Base-by-base conservation (phyloP, 306 rosid species). In the Senna tora region DNA sequence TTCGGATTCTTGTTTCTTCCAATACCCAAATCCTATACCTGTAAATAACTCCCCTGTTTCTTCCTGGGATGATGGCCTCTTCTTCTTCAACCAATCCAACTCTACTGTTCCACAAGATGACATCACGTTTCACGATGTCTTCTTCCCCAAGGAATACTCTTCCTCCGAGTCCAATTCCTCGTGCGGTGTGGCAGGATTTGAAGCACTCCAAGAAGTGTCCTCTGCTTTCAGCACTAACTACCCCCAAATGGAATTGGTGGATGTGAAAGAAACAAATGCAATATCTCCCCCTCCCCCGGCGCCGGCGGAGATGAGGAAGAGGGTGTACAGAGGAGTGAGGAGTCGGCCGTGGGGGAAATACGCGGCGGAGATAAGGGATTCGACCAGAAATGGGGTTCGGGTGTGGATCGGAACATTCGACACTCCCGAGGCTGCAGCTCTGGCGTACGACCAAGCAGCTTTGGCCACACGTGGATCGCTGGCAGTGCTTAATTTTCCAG, bases 351-450 rank as follows among this genome's bases (percentile, higher is more conserved):
- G 98, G 98, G 98, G 97, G 6, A 90, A 93, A 36, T 90, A 52
- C 13, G 97, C 98, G 0, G 97, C 98, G 0, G 98, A 93, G 60
- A 93, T 90, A 58, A 84, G 98, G 20, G 97, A 93, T 33, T 93
- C 98, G 0, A 93, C 98, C 0, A 77, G 97, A 75, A 81, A 86
- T 0, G 97, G 97, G 0, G 81, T 86, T 9, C 61, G 98, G 38
- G 98, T 93, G 13, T 93, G 97, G 97, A 88, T 93, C 1, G 98
- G 98, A 22, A 93, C 98, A 2, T 93, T 93, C 5, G 98, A 90
- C 4, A 89, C 85, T 0, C 90, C 96, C 0, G 92, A 90, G 78
- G 96, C 84, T 0, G 98, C 98, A 2, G 98, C 98, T 16, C 51
- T 93, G 46, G 97, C 98, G 0, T 90, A 93, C 19, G 98, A 93